Evolutionary conservation across 2,329 filamentous ascomycete species (phyloP).

Genomic region (Pseudodiploospora longispora): DNA sequence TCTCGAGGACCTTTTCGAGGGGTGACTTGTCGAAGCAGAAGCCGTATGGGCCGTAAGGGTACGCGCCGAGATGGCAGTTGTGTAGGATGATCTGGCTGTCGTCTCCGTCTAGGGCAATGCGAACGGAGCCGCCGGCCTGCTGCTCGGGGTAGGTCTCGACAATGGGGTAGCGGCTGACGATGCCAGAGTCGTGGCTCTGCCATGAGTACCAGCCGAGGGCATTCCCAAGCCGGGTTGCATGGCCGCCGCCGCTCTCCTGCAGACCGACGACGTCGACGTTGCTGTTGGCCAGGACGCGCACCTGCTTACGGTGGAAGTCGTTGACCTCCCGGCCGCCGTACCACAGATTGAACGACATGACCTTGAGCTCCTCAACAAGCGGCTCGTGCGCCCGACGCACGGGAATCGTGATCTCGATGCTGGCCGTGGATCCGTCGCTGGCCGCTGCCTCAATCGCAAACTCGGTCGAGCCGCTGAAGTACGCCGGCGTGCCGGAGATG

Average conservation of each 20-base stretch:
- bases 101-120: constrained; percentile 25
- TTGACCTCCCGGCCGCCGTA: constrained; percentile 27
- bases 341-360: constrained; percentile 34
- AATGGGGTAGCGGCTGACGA: constrained; percentile 33
- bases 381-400: constrained; percentile 16
- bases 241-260: constrained; percentile 26
- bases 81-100: constrained; percentile 25
- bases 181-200: constrained; percentile 24
- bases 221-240: constrained; percentile 24
- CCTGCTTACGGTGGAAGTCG: constrained; percentile 30
- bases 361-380: constrained; percentile 25
- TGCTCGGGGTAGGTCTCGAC: constrained; percentile 18
- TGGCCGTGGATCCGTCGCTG: constrained; percentile 16
- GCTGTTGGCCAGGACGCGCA: constrained; percentile 23
- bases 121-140: constrained; percentile 22
- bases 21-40: constrained; percentile 31
- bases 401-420: constrained; percentile 24
- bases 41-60: constrained; percentile 35
- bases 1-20: constrained; percentile 23
- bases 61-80: constrained; percentile 27
- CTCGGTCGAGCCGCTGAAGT: constrained; percentile 10
- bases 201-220: constrained; percentile 32
- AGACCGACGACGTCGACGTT: constrained; percentile 29
- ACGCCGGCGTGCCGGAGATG: constrained; percentile 27
- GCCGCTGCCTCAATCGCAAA: constrained; percentile 21